These are phyloP conservation scores for Trypethelium eluteriae DNA, from an alignment of 495 filamentous ascomycete genomes.

Conservation along the genomic window DNA sequence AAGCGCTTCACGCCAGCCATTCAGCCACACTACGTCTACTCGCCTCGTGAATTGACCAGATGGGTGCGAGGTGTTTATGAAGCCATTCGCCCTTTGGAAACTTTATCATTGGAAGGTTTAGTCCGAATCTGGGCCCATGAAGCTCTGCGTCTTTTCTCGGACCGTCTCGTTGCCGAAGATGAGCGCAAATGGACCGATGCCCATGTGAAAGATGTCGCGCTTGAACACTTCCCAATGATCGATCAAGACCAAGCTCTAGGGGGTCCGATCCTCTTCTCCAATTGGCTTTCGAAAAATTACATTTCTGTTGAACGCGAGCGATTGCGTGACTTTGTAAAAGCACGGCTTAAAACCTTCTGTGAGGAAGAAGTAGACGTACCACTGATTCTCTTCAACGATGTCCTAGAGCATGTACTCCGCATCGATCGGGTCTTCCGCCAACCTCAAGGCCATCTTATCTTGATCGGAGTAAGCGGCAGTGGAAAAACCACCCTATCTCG, in stretches of 20 bases:
- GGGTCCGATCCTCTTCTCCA: constrained; percentile 92
- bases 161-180: constrained; percentile 87
- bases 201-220: constrained; percentile 69
- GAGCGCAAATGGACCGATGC: constrained; percentile 94
- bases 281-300: constrained; percentile 99
- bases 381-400: constrained; percentile 95
- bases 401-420: constrained; percentile 91
- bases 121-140: constrained; percentile 98
- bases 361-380: constrained; percentile 99
- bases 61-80: constrained; percentile 98
- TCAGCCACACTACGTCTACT: constrained; percentile 98
- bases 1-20: constrained; percentile 88
- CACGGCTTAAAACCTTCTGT: constrained; percentile 93
- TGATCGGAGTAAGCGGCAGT: constrained; percentile 96
- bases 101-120: constrained; percentile 76
- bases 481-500: constrained; percentile 97
- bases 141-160: constrained; percentile 89
- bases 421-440: constrained; percentile 98
- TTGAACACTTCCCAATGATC: constrained; percentile 88
- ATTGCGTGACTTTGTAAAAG: constrained; percentile 93
- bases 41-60: constrained; percentile 90
- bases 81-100: constrained; percentile 86
- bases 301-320: constrained; percentile 91
- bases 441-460: constrained; percentile 93
- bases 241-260: constrained; percentile 82